Conservation (phyloP, 1,284 basidiomycete species). For the Stereum hirsutum region DNA sequence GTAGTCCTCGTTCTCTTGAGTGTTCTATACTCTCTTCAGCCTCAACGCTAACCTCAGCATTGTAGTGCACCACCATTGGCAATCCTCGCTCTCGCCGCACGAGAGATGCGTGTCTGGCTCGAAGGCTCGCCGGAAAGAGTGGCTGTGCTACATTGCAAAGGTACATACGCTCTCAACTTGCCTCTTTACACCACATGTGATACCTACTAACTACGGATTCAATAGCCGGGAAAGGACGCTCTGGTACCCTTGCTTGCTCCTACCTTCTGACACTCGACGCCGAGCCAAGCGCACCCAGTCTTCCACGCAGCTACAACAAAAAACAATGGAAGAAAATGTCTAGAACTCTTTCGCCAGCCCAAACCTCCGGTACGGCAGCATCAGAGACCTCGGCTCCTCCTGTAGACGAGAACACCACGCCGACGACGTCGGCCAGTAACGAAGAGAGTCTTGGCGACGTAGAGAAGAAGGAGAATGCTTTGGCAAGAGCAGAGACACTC, state of each 20-base stretch:
- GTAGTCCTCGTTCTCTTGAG: no score
- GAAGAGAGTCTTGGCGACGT: conserved; percentile 37
- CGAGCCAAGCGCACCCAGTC: conserved; percentile 34
- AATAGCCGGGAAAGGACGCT: conserved; percentile 72
- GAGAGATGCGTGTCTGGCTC: conserved; percentile 78
- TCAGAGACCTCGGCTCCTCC: no score
- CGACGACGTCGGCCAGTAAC: neutral
- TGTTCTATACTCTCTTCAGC: no score
- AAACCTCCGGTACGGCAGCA: no score
- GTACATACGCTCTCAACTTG: conserved; percentile 22
- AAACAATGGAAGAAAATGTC: conserved; percentile 13
- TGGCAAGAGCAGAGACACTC: conserved; percentile 37
- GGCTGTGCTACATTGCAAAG: conserved; percentile 86
- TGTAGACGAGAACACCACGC: neutral
- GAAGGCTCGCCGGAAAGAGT: conserved; percentile 60
- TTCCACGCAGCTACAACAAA: conserved; percentile 34
- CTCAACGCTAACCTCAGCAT: no score
- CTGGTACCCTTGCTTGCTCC: conserved; percentile 74
- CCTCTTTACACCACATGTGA: neutral
- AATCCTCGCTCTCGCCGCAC: conserved; percentile 65
- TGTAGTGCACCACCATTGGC: conserved; percentile 56
- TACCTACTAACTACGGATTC: neutral
- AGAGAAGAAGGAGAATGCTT: no score
- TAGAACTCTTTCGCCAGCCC: no score
- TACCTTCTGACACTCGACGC: conserved; percentile 61